These are phyloP conservation scores for Tetrahymena borealis DNA, from an alignment of 73 alveolate species.

Conservation along the genomic window DNA sequence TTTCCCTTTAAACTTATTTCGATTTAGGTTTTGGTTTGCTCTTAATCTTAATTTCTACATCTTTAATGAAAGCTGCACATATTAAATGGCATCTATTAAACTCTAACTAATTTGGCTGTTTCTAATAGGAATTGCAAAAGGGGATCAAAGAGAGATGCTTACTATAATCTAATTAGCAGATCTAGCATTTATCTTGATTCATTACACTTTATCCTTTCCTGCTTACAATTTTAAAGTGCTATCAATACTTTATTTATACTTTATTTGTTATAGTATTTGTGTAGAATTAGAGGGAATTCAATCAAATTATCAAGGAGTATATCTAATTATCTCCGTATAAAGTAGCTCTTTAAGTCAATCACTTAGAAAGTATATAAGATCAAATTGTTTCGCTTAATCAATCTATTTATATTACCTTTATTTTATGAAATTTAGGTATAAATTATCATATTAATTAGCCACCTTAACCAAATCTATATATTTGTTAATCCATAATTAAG, in stretches of 20 bases:
- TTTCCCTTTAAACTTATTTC: neutral
- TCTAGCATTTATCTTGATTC: neutral
- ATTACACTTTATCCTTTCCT: neutral
- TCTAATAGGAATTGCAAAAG: neutral
- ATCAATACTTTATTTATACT: neutral
- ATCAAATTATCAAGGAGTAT: neutral
- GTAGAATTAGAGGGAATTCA: neutral
- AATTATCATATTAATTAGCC: neutral
- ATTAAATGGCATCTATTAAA: neutral
- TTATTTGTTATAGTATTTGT: neutral
- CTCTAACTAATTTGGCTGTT: neutral
- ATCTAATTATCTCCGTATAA: no score
- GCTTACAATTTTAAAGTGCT: no score
- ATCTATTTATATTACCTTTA: neutral
- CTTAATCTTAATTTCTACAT: neutral
- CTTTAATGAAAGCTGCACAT: neutral
- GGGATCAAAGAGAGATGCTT: neutral
- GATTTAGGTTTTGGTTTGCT: neutral
- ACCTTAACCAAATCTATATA: neutral
- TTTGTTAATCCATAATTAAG: no score
- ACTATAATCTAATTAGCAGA: neutral
- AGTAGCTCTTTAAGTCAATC: no score
- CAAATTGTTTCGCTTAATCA: no score
- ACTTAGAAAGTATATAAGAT: no score
- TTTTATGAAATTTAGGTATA: neutral